A percentile compares a stretch with the other conserved stretches of the same genome.
Evolutionary conservation across 1,284 basidiomycete genomes (phyloP).

Genomic region (Tilletia walkeri): DNA sequence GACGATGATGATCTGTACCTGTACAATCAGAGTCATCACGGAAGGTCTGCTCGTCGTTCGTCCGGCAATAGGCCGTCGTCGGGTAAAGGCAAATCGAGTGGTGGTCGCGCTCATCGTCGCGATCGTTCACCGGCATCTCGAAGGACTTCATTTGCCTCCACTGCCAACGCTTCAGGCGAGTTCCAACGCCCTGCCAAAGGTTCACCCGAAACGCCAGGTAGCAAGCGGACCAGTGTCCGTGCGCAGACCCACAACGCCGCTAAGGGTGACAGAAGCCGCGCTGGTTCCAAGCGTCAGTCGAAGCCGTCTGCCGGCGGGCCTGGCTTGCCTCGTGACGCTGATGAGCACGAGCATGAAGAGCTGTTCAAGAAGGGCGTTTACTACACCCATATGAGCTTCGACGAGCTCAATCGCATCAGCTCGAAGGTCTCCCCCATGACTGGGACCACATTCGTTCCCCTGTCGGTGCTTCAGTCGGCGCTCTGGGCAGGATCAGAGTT

Average conservation of each 20-base stretch:
- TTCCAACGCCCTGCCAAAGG: background rate
- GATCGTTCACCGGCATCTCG: conserved; percentile 1
- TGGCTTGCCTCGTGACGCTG: conserved; percentile 28
- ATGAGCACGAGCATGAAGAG: conserved; percentile 54
- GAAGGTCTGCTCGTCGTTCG: background rate
- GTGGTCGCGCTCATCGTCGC: background rate
- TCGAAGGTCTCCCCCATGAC: conserved; percentile 32
- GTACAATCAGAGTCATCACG: background rate
- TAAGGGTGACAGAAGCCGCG: background rate
- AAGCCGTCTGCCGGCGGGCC: background rate
- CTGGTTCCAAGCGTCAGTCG: background rate
- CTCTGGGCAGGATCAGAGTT: conserved; percentile 46
- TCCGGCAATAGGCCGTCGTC: background rate
- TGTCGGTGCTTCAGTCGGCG: conserved; percentile 39
- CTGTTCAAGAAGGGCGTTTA: conserved; percentile 79
- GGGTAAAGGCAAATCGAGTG: conserved; percentile 3
- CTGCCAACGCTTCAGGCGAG: background rate
- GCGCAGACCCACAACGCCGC: background rate
- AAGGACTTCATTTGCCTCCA: conserved; percentile 1
- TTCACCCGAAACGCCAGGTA: background rate
- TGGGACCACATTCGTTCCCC: conserved; percentile 32
- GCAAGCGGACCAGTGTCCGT: background rate
- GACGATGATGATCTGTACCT: background rate
- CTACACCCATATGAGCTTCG: conserved; percentile 74
- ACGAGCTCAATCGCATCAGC: conserved; percentile 38